These are phyloP conservation scores for Hypoxylon sp. DNA, from an alignment of 2,329 filamentous ascomycete genomes.

Conservation along the genomic window DNA sequence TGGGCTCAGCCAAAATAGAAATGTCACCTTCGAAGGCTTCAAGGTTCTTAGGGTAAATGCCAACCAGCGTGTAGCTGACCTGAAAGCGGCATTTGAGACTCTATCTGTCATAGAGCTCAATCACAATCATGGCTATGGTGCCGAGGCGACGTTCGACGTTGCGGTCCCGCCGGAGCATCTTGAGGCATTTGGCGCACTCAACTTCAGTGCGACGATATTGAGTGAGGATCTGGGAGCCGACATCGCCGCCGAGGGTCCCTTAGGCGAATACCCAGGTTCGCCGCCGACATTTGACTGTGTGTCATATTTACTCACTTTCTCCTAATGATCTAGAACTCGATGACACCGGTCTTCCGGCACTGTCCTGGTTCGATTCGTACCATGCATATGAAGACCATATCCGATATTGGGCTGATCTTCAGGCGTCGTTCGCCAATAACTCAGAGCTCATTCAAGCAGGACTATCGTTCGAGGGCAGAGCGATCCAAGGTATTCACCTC, in stretches of 20 bases:
- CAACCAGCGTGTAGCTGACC: constrained; percentile 17
- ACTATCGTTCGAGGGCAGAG: constrained; percentile 58
- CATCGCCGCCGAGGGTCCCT: constrained; percentile 47
- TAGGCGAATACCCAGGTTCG: constrained; percentile 42
- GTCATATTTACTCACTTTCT: constrained; percentile 14
- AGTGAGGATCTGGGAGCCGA: constrained; percentile 49
- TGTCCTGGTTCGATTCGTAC: constrained; percentile 66
- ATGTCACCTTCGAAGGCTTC: constrained; percentile 52
- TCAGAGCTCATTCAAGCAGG: constrained; percentile 63
- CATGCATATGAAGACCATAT: constrained; percentile 66
- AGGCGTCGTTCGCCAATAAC: constrained; percentile 58
- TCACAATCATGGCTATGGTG: constrained; percentile 35
- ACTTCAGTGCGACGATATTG: constrained; percentile 43
- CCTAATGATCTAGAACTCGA: constrained; percentile 23
- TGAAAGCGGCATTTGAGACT: constrained; percentile 39
- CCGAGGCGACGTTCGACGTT: constrained; percentile 46
- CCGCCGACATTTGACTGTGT: not conserved
- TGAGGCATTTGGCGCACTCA: constrained; percentile 47
- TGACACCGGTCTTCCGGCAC: constrained; percentile 45
- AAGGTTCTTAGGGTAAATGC: constrained; percentile 51
- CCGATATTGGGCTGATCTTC: constrained; percentile 61
- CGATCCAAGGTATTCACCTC: constrained; percentile 71
- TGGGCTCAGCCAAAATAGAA: constrained; percentile 11
- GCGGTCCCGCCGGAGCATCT: constrained; percentile 51
- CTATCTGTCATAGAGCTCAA: constrained; percentile 48